Percentiles rank a stretch among this genome's conserved stretches.
Evolutionary conservation across 2,329 filamentous ascomycete species (phyloP).

Genomic region (Fusarium abutilonis): DNA sequence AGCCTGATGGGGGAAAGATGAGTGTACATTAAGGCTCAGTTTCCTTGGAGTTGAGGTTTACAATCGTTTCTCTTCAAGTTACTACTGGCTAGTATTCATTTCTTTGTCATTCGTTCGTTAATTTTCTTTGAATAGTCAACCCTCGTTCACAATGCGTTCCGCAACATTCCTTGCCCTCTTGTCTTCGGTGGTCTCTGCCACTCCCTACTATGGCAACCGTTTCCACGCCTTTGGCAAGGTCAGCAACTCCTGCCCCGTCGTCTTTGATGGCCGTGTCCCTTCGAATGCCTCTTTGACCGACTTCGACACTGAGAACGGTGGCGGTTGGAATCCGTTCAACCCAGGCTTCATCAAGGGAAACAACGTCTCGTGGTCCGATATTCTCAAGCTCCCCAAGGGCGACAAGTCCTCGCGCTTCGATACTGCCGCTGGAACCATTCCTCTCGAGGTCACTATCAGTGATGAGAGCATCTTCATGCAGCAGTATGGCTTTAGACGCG

Average conservation of each 20-base stretch:
- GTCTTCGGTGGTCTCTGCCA: conserved; percentile 32
- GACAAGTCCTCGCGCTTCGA: conserved; percentile 50
- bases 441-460: conserved; percentile 65
- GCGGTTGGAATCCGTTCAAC: conserved; percentile 56
- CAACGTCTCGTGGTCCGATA: conserved; percentile 61
- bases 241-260: conserved; percentile 44
- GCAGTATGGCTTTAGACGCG: conserved; percentile 69
- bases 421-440: conserved; percentile 53
- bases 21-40: conserved; percentile 5
- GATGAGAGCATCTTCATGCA: conserved; percentile 69
- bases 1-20: neutral
- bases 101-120: conserved; percentile 18
- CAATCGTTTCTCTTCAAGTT: conserved; percentile 10
- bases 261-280: conserved; percentile 60
- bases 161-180: conserved; percentile 30
- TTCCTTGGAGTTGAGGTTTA: neutral
- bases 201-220: conserved; percentile 15
- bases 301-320: conserved; percentile 55
- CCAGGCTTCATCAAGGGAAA: conserved; percentile 63
- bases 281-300: conserved; percentile 49
- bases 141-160: conserved; percentile 29
- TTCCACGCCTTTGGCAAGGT: conserved; percentile 7
- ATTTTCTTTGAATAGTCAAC: conserved; percentile 6
- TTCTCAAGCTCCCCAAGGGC: conserved; percentile 57
- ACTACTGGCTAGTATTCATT: conserved; percentile 37